Conservation (phyloP, 2,329 filamentous ascomycete species). For the Diaporthe sp. region DNA sequence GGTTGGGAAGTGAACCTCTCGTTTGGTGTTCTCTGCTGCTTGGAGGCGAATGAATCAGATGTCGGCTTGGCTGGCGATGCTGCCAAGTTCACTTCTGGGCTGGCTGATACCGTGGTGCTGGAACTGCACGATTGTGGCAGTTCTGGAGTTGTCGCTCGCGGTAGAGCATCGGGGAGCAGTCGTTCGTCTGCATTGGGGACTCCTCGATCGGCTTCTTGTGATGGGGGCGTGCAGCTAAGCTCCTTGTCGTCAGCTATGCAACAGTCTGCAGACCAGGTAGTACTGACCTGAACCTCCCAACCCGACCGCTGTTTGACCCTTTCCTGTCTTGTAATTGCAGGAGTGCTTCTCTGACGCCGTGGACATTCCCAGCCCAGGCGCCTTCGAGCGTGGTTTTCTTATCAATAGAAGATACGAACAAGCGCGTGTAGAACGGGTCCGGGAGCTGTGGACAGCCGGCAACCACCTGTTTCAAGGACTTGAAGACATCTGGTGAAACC, state of each 20-base stretch:
- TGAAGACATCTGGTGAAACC: background rate
- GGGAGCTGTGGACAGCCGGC: slow-evolving; percentile 17
- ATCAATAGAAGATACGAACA: slow-evolving; percentile 18
- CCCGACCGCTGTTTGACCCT: background rate
- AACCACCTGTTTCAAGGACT: slow-evolving; percentile 14
- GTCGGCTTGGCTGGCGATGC: background rate
- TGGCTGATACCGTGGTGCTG: background rate
- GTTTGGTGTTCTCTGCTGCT: background rate
- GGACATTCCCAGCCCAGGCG: background rate
- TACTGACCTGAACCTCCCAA: slow-evolving; percentile 25
- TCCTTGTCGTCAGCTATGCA: background rate
- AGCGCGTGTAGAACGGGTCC: slow-evolving; percentile 18
- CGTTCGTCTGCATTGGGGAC: background rate
- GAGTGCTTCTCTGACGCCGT: slow-evolving; percentile 1
- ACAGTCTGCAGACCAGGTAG: background rate
- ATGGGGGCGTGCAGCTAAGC: background rate
- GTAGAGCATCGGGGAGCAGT: too few species aligned
- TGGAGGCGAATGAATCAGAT: background rate
- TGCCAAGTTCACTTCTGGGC: background rate
- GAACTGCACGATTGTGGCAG: background rate
- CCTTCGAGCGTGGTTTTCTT: background rate
- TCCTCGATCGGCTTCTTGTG: background rate
- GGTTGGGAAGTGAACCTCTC: background rate
- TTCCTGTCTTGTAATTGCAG: background rate
- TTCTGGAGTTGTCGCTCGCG: background rate